Base-by-base conservation (phyloP, 768 basidiomycete genomes). In the Tylopilus rubrobrunneus region DNA sequence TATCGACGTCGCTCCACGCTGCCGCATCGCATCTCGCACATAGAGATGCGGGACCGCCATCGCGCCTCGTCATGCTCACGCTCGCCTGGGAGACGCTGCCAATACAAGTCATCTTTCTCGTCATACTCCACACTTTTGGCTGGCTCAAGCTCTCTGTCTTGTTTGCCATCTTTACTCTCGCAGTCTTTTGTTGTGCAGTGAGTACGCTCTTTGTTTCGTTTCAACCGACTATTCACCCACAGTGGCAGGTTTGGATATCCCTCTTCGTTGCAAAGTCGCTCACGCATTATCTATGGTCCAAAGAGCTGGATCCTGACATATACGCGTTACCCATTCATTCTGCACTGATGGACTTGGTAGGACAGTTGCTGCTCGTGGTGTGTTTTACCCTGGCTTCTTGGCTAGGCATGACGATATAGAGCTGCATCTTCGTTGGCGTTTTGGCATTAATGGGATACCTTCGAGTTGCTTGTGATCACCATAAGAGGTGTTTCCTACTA, bases 271-370 rank as follows among this genome's bases (percentile, higher is more conserved):
- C 89, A 1, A 80, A 76, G 47, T 61, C 65, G 11, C 74, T 94
- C 46, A 94, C 92, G 2, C 71, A 81, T 42, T 84, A 82, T 65
- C 78, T 97, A 27, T 96, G 93, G 92, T 78, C 80, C 1, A 82
- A 75, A 51, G 76, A 81, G 11, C 76, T 84, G 27, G 94, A 98
- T 67, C 94, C 94, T 6, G 94, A 98, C 67, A 85, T 89, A 72
- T 95, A 96, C 67, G 92, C 92, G 2, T 73, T 98, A n/a, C 94
- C 94, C 8, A 81, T 96, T 27, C 93, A 96, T 59, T 92, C 90
- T 11, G 90, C 93, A 1, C 65, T 92, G 41, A 86, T 94, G 78
- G 92, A 95, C 67, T 81, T 96, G 48, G 71, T 89, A 31, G 91
- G 92, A 15, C 89, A 94, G 66, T 66, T 87, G 21, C 73, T 96